Evolutionary conservation across 176 grass and related monocot species (phyloP).

Genomic region (Metroxylon sagu): DNA sequence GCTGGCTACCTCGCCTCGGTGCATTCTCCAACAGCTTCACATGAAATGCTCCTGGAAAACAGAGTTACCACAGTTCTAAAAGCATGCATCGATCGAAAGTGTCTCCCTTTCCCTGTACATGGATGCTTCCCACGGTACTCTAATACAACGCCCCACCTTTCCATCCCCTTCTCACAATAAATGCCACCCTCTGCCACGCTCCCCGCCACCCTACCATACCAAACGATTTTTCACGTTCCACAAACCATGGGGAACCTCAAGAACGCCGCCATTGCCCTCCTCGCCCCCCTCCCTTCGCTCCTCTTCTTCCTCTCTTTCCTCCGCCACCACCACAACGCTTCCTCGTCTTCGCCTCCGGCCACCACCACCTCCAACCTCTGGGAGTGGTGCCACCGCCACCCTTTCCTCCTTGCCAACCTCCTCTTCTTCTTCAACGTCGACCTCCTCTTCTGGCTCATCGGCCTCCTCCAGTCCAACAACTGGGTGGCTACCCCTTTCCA

Average conservation of each 20-base stretch:
- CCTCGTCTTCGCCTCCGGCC: not conserved
- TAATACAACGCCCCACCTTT: too few relatives aligned
- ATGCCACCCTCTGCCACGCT: too few relatives aligned
- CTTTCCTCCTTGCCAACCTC: constrained; percentile 71
- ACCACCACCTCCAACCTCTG: constrained; percentile 7
- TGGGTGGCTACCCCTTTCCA: constrained; percentile 14
- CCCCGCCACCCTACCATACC: constrained; percentile 1
- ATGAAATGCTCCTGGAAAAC: too few relatives aligned
- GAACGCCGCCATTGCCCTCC: constrained; percentile 54
- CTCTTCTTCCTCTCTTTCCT: constrained; percentile 70
- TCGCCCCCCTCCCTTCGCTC: constrained; percentile 70
- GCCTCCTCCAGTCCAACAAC: constrained; percentile 73
- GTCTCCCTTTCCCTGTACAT: too few relatives aligned
- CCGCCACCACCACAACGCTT: not conserved
- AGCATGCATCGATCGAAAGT: too few relatives aligned
- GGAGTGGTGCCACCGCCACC: constrained; percentile 61
- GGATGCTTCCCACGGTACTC: too few relatives aligned
- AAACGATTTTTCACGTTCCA: not conserved
- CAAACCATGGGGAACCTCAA: constrained; percentile 32
- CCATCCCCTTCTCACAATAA: too few relatives aligned
- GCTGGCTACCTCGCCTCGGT: too few relatives aligned
- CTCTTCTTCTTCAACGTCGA: constrained; percentile 90
- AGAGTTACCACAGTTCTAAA: too few relatives aligned
- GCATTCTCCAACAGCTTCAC: too few relatives aligned
- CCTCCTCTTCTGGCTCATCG: constrained; percentile 90